These are phyloP conservation scores for Myotisia sp. DNA, from an alignment of 2,329 filamentous ascomycete genomes.

Conservation along the genomic window DNA sequence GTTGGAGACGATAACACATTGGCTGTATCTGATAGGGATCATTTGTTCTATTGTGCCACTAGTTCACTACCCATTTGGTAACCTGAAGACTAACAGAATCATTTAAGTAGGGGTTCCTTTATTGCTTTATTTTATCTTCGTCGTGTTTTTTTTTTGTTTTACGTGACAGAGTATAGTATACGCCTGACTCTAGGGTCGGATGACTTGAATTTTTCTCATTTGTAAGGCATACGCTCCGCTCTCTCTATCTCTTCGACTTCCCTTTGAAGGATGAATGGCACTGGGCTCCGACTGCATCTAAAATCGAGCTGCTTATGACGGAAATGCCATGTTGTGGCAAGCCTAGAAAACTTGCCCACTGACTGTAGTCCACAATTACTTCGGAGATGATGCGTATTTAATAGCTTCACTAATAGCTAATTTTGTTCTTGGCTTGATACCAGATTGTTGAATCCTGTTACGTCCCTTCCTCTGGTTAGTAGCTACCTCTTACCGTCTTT, in stretches of 20 bases:
- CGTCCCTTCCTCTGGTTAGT: background rate
- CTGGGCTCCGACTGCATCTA: slow-evolving; percentile 76
- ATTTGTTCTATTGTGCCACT: too few relatives aligned
- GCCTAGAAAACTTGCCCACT: slow-evolving; percentile 99
- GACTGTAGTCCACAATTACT: slow-evolving; percentile 32
- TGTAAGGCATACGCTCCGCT: slow-evolving; percentile 6
- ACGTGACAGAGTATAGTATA: too few relatives aligned
- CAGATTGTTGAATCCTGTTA: background rate
- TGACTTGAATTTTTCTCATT: too few relatives aligned
- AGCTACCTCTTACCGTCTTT: slow-evolving; percentile 1
- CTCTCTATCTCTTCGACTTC: slow-evolving; percentile 11
- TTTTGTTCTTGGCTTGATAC: slow-evolving; percentile 11
- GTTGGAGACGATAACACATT: slow-evolving; percentile 61
- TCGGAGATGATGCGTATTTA: too few relatives aligned
- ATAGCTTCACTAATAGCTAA: slow-evolving; percentile 5
- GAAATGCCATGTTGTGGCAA: slow-evolving; percentile 85
- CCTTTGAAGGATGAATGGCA: slow-evolving; percentile 71
- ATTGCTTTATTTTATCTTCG: too few relatives aligned
- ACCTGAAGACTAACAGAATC: too few relatives aligned
- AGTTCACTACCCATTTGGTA: too few relatives aligned
- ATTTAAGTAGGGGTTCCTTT: too few relatives aligned
- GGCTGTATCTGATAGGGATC: slow-evolving; percentile 35
- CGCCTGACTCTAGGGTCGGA: too few relatives aligned
- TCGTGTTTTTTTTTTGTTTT: too few relatives aligned
- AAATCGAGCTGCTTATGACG: slow-evolving; percentile 51